These are phyloP conservation scores for Prunus padus DNA, from an alignment of 306 rosid species.

Conservation along the genomic window DNA sequence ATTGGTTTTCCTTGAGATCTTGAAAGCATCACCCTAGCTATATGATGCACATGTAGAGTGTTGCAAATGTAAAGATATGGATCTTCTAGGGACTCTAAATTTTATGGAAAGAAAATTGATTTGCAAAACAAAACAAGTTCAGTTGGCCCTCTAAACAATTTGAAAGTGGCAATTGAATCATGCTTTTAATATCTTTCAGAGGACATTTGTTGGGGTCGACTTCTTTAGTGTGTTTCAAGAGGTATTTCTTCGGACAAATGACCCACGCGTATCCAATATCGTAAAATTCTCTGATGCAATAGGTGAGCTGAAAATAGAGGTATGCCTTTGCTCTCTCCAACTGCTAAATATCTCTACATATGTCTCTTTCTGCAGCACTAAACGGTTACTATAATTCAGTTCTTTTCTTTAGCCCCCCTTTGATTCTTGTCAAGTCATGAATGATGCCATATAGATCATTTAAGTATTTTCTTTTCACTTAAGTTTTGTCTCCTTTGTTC, in stretches of 20 bases:
- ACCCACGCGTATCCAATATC: slow-evolving; percentile 79
- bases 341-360: background rate
- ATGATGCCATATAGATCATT: background rate
- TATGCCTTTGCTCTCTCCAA: slow-evolving; percentile 25
- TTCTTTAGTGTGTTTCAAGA: slow-evolving; percentile 87
- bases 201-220: slow-evolving; percentile 97
- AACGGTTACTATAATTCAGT: background rate
- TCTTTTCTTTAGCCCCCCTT: background rate
- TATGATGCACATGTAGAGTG: background rate
- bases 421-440: background rate
- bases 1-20: background rate
- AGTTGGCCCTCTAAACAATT: background rate
- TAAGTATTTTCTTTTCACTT: background rate
- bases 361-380: background rate
- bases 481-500: background rate
- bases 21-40: background rate
- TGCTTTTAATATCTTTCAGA: slow-evolving; percentile 40
- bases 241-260: slow-evolving; percentile 74
- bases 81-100: background rate
- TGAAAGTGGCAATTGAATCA: background rate
- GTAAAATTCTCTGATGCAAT: slow-evolving; percentile 86
- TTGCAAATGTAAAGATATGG: background rate
- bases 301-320: slow-evolving; percentile 99
- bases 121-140: background rate
- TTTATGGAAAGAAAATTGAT: background rate